A percentile compares a stretch with the other conserved stretches of the same genome.
Evolutionary conservation across 1,284 basidiomycete genomes (phyloP).

Genomic region (Cutaneotrichosporon curvatum): DNA sequence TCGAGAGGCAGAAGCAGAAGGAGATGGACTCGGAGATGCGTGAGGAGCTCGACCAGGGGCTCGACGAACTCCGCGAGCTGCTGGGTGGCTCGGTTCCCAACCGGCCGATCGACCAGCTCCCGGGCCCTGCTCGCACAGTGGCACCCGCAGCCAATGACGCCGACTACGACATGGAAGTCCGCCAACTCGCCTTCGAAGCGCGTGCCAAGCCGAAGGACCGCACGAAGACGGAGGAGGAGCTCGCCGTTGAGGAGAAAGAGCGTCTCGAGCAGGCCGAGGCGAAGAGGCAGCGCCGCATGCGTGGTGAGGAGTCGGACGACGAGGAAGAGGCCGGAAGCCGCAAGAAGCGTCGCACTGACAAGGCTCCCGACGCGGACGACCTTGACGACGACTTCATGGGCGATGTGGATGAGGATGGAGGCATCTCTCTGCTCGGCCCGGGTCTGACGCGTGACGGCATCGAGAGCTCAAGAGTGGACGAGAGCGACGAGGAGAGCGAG

Average conservation of each 20-base stretch:
- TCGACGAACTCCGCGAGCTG: slow-evolving; percentile 72
- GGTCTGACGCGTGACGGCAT: slow-evolving; percentile 48
- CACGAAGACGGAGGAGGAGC: slow-evolving; percentile 92
- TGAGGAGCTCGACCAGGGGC: slow-evolving; percentile 79
- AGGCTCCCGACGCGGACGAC: slow-evolving; percentile 58
- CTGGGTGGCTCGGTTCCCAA: slow-evolving; percentile 57
- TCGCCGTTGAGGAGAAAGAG: slow-evolving; percentile 82
- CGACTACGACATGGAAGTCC: slow-evolving; percentile 85
- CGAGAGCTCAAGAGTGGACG: slow-evolving; percentile 29
- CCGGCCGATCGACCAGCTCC: slow-evolving; percentile 28
- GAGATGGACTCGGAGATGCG: slow-evolving; percentile 81
- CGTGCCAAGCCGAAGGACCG: slow-evolving; percentile 91
- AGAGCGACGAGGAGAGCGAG: slow-evolving; percentile 34
- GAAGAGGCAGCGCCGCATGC: slow-evolving; percentile 73
- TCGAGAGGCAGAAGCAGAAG: slow-evolving; percentile 66
- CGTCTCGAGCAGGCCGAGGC: slow-evolving; percentile 78
- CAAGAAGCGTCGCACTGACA: slow-evolving; percentile 32
- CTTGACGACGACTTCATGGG: slow-evolving; percentile 78
- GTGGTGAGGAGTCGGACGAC: slow-evolving; percentile 63
- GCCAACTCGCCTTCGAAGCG: slow-evolving; percentile 86
- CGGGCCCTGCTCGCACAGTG: slow-evolving; percentile 49
- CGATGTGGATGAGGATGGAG: slow-evolving; percentile 48
- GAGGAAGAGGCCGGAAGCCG: slow-evolving; percentile 52
- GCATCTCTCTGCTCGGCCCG: slow-evolving; percentile 49
- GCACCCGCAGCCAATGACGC: slow-evolving; percentile 35